Conservation (phyloP, 768 basidiomycete genomes). For the Suillus plorans region DNA sequence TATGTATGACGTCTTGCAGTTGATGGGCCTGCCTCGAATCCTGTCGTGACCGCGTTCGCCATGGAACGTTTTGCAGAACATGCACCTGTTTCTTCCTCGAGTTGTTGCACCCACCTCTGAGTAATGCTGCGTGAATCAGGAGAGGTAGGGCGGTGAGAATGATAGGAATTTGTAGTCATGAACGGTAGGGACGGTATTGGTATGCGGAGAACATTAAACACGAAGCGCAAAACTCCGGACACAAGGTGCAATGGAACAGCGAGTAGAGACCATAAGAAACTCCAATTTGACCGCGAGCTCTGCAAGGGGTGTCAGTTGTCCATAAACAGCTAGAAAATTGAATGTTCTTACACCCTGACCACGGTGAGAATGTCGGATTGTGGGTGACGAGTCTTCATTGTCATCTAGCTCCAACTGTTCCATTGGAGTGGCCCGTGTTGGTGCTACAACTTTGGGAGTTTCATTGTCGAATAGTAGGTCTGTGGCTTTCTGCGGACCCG, state of each 20-base stretch:
- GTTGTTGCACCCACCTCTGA: slow-evolving; percentile 74
- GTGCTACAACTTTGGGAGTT: not conserved
- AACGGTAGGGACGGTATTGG: slow-evolving; percentile 62
- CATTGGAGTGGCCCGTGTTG: slow-evolving; percentile 15
- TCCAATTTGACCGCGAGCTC: slow-evolving; percentile 23
- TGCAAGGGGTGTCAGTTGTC: slow-evolving; percentile 12
- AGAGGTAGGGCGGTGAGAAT: slow-evolving; percentile 35
- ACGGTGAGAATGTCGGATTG: slow-evolving; percentile 8
- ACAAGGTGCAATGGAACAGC: slow-evolving; percentile 62
- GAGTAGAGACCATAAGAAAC: slow-evolving; percentile 49
- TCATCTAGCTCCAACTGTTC: slow-evolving; percentile 56
- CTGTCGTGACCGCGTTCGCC: slow-evolving; percentile 34
- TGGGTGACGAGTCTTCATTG: slow-evolving; percentile 35
- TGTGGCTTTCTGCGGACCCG: slow-evolving; percentile 8
- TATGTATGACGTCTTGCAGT: slow-evolving; percentile 34
- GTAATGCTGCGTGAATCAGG: slow-evolving; percentile 51
- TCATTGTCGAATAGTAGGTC: slow-evolving; percentile 7
- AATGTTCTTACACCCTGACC: slow-evolving; percentile 18
- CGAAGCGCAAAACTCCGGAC: slow-evolving; percentile 58
- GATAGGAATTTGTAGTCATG: slow-evolving; percentile 46
- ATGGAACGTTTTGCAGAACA: slow-evolving; percentile 50
- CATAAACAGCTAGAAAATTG: slow-evolving; percentile 12
- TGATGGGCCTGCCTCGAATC: slow-evolving; percentile 45
- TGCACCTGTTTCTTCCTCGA: slow-evolving; percentile 87
- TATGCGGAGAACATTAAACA: slow-evolving; percentile 66